Percentiles rank a stretch among this genome's conserved stretches.
phyloP scores from a whole-genome alignment of 805 yeast species.

The Ogataea polymorpha region DNA sequence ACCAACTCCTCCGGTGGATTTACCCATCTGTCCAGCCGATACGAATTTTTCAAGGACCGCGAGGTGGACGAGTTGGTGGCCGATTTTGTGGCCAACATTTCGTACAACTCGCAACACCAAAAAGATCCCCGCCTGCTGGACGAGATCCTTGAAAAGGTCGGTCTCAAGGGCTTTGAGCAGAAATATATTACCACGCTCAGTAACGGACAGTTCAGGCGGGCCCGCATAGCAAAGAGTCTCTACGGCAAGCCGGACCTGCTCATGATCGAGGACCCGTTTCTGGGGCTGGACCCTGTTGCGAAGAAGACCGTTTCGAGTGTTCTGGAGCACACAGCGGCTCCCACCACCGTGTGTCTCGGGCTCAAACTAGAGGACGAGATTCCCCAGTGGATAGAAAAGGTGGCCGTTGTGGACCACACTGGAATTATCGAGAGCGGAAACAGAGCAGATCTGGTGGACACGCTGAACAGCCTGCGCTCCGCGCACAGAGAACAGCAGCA shows the following conservation, averaged over 20 bases:
- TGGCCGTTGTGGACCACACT: constrained; percentile 56
- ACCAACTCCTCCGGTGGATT: constrained; percentile 40
- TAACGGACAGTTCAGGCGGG: constrained; percentile 92
- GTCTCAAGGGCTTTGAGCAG: constrained; percentile 53
- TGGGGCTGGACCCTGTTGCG: constrained; percentile 84
- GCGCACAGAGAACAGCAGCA: constrained; percentile 25
- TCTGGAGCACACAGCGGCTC: constrained; percentile 31
- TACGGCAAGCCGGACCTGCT: constrained; percentile 62
- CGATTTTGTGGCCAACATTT: constrained; percentile 55
- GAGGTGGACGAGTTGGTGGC: constrained; percentile 72
- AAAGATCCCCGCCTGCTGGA: constrained; percentile 38
- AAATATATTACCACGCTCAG: constrained; percentile 85
- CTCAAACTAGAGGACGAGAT: constrained; percentile 69
- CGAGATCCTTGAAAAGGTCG: constrained; percentile 46
- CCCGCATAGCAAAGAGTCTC: constrained; percentile 76
- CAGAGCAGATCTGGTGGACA: constrained; percentile 26
- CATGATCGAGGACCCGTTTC: constrained; percentile 85
- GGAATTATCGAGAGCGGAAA: constrained; percentile 56
- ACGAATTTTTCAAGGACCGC: constrained; percentile 76
- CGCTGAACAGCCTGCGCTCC: constrained; percentile 24
- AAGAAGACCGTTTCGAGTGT: constrained; percentile 56
- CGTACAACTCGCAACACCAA: constrained; percentile 41
- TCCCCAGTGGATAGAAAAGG: constrained; percentile 78
- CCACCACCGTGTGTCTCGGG: constrained; percentile 68
- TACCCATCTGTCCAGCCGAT: constrained; percentile 84